These are phyloP conservation scores for Hirschfeldia incana DNA, from an alignment of 345 rosid species.

Conservation along the genomic window DNA sequence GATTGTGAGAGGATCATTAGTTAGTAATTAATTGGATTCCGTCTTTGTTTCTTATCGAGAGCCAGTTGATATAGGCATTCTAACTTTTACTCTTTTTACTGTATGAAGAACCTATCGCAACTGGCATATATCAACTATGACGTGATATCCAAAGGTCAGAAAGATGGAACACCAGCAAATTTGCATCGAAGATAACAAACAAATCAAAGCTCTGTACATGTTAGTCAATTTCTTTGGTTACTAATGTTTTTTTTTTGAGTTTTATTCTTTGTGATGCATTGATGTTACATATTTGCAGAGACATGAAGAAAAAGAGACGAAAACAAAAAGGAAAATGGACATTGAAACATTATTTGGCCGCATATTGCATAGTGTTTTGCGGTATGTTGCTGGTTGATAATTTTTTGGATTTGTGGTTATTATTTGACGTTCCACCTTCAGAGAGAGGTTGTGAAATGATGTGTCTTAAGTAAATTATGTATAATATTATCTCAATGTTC, in stretches of 20 bases:
- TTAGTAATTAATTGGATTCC: not conserved
- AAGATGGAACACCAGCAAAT: conserved; percentile 53
- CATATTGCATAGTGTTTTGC: conserved; percentile 18
- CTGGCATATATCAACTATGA: conserved; percentile 88
- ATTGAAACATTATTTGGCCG: conserved; percentile 6
- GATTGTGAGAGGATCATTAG: not conserved
- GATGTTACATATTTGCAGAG: conserved; percentile 18
- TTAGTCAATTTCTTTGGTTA: conserved; percentile 36
- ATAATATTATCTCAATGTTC: not conserved
- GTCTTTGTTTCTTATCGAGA: not conserved
- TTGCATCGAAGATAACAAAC: conserved; percentile 40
- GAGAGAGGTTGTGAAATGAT: conserved; percentile 20
- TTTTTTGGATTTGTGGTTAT: not conserved
- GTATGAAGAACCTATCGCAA: conserved; percentile 71
- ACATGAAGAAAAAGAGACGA: not conserved
- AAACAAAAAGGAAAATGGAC: not conserved
- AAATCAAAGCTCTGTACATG: conserved; percentile 55
- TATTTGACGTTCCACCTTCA: conserved; percentile 23
- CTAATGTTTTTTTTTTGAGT: not conserved
- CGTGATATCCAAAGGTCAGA: conserved; percentile 79
- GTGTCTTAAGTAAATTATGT: not conserved
- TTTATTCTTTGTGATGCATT: conserved; percentile 18
- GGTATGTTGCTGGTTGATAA: conserved; percentile 4
- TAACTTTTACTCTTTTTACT: conserved; percentile 28
- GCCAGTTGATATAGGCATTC: not conserved